Evolutionary conservation across 2,329 filamentous ascomycete genomes (phyloP).

Genomic region (Tolypocladium endophyticum): DNA sequence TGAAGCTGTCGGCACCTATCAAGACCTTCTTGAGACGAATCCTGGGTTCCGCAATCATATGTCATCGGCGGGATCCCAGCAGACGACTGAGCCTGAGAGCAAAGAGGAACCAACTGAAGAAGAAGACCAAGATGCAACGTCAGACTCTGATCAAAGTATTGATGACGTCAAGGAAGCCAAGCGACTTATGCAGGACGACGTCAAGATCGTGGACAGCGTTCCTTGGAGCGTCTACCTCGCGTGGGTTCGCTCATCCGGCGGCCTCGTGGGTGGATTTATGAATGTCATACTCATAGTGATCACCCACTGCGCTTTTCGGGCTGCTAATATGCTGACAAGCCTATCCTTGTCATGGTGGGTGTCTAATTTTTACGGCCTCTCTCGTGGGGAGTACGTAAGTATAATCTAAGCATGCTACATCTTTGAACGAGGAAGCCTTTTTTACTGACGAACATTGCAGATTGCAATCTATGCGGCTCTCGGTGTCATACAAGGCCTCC

Average conservation of each 20-base stretch:
- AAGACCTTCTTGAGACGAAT: conserved; percentile 71
- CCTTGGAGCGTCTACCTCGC: conserved; percentile 69
- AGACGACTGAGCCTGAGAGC: conserved; percentile 40
- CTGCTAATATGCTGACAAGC: conserved; percentile 75
- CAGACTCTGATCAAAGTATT: conserved; percentile 2
- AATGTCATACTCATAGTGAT: conserved; percentile 22
- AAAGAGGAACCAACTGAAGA: conserved; percentile 46
- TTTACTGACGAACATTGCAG: not conserved
- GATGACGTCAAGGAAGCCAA: conserved; percentile 18
- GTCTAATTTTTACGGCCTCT: conserved; percentile 60
- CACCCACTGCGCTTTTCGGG: conserved; percentile 58
- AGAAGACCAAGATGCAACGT: conserved; percentile 28
- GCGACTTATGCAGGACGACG: conserved; percentile 62
- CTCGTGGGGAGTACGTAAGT: conserved; percentile 49
- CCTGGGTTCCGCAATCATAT: not conserved
- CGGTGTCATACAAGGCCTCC: conserved; percentile 56
- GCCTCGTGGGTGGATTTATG: not conserved
- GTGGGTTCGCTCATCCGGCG: conserved; percentile 65
- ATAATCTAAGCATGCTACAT: not conserved
- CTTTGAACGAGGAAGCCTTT: not conserved
- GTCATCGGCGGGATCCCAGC: not conserved
- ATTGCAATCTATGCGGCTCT: conserved; percentile 64
- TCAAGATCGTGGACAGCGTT: conserved; percentile 64
- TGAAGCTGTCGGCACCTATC: conserved; percentile 77
- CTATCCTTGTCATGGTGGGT: conserved; percentile 95